These are phyloP conservation scores for Incumbomyces delicatus DNA, from an alignment of 2,329 filamentous ascomycete species.

Conservation along the genomic window DNA sequence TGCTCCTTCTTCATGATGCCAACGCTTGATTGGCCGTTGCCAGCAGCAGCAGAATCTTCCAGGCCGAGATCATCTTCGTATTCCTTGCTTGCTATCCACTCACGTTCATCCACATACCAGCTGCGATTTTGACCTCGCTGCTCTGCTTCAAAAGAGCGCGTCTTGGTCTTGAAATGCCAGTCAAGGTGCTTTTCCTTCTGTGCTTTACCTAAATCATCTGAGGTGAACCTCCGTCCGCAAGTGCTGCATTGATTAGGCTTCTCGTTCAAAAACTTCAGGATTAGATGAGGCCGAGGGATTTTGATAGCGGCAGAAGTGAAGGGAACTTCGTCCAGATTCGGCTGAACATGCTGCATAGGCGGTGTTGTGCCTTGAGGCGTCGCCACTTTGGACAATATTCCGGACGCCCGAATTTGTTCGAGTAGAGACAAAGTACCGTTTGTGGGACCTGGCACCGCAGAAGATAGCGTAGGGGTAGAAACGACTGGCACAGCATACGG, in stretches of 20 bases:
- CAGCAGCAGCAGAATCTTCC: conserved; percentile 29
- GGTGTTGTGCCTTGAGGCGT: conserved; percentile 32
- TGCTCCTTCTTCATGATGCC: conserved; percentile 46
- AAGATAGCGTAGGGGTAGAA: conserved; percentile 26
- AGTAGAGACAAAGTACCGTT: conserved; percentile 47
- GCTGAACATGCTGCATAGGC: conserved; percentile 19
- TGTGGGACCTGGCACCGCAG: conserved; percentile 30
- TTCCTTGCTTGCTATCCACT: conserved; percentile 84
- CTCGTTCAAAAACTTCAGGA: conserved; percentile 66
- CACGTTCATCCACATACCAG: conserved; percentile 88
- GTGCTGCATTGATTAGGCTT: conserved; percentile 81
- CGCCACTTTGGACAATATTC: conserved; percentile 47
- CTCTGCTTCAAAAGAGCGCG: conserved; percentile 74
- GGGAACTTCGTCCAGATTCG: conserved; percentile 26
- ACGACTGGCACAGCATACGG: conserved; percentile 10
- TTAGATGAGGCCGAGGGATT: conserved; percentile 65
- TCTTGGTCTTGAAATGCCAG: conserved; percentile 94
- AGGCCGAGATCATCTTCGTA: conserved; percentile 54
- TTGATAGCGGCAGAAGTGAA: conserved; percentile 62
- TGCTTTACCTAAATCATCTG: conserved; percentile 65
- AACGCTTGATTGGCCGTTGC: conserved; percentile 25
- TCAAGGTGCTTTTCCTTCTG: conserved; percentile 90
- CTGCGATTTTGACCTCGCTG: conserved; percentile 82
- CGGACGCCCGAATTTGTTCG: conserved; percentile 58
- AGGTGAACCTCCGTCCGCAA: conserved; percentile 77